Conservation (phyloP, 2,329 filamentous ascomycete genomes). For the Diaporthe citri region DNA sequence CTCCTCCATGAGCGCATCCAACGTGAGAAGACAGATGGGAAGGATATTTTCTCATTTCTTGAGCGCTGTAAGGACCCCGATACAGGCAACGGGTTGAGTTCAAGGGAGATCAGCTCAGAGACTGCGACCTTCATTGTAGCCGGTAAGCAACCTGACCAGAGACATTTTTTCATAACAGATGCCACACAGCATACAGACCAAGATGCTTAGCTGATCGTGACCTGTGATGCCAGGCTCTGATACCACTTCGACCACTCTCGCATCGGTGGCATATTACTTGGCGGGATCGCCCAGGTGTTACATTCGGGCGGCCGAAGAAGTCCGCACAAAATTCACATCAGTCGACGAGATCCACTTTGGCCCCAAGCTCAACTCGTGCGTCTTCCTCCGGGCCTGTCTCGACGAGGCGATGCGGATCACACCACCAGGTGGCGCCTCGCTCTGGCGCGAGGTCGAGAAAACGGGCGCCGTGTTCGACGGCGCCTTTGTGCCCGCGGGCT, state of each 20-base stretch:
- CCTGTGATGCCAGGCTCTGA: not conserved
- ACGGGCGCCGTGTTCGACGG: constrained; percentile 41
- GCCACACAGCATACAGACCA: too few species aligned
- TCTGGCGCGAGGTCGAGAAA: constrained; percentile 39
- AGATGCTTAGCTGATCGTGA: not conserved
- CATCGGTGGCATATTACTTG: not conserved
- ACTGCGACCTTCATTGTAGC: constrained; percentile 55
- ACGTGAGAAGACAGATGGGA: constrained; percentile 49
- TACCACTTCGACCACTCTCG: not conserved
- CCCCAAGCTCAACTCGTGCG: constrained; percentile 41
- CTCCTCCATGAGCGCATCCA: not conserved
- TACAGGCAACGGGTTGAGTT: constrained; percentile 56
- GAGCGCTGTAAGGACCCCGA: constrained; percentile 60
- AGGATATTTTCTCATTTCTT: constrained; percentile 62
- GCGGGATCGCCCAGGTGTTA: not conserved
- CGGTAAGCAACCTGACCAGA: constrained; percentile 44
- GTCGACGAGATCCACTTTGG: not conserved
- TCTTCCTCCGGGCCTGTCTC: constrained; percentile 57
- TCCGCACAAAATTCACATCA: not conserved
- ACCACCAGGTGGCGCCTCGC: constrained; percentile 23
- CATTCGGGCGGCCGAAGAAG: not conserved
- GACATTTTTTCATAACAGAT: constrained; percentile 43
- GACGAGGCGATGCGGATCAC: constrained; percentile 45
- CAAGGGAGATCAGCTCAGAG: constrained; percentile 56
- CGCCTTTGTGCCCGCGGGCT: constrained; percentile 37